Evolutionary conservation across 805 yeast genomes (phyloP).

Genomic region (Cyberlindnera mrakii): DNA sequence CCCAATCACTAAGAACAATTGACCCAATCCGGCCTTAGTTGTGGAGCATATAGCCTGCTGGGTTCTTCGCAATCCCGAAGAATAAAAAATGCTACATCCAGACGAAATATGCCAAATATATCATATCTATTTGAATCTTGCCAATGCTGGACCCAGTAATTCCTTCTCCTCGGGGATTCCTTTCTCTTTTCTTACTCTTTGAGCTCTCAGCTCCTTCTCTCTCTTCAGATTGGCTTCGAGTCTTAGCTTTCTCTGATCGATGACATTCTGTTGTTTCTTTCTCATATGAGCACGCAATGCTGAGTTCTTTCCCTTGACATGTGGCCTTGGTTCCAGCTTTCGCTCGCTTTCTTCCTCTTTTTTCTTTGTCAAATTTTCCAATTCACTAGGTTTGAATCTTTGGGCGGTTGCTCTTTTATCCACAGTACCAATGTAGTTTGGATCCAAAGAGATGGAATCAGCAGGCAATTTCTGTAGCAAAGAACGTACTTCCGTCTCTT

Average conservation of each 20-base stretch:
- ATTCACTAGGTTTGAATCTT: slow-evolving; percentile 58
- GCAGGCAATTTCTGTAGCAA: slow-evolving; percentile 85
- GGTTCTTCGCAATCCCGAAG: no score
- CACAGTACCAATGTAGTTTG: slow-evolving; percentile 78
- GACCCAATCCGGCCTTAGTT: no score
- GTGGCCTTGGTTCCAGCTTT: slow-evolving; percentile 45
- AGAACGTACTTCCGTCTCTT: slow-evolving; percentile 82
- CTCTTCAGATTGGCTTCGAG: slow-evolving; percentile 65
- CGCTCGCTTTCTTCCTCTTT: slow-evolving; percentile 36
- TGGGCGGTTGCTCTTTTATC: slow-evolving; percentile 59
- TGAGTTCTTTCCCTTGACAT: slow-evolving; percentile 75
- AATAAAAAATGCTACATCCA: no score
- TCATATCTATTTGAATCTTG: slow-evolving; percentile 27
- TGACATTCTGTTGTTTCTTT: slow-evolving; percentile 77
- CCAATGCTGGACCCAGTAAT: slow-evolving; percentile 33
- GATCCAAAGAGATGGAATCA: slow-evolving; percentile 89
- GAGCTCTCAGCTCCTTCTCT: slow-evolving; percentile 67
- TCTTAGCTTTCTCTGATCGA: slow-evolving; percentile 78
- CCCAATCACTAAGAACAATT: no score
- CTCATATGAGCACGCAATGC: slow-evolving; percentile 73
- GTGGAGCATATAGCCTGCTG: no score
- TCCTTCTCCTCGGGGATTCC: slow-evolving; percentile 48
- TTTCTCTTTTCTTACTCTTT: slow-evolving; percentile 35
- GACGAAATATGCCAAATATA: not conserved
- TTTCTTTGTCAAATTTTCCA: slow-evolving; percentile 35